Evolutionary conservation across 1,284 basidiomycete species (phyloP).

Genomic region (Moesziomyces parantarcticus): DNA sequence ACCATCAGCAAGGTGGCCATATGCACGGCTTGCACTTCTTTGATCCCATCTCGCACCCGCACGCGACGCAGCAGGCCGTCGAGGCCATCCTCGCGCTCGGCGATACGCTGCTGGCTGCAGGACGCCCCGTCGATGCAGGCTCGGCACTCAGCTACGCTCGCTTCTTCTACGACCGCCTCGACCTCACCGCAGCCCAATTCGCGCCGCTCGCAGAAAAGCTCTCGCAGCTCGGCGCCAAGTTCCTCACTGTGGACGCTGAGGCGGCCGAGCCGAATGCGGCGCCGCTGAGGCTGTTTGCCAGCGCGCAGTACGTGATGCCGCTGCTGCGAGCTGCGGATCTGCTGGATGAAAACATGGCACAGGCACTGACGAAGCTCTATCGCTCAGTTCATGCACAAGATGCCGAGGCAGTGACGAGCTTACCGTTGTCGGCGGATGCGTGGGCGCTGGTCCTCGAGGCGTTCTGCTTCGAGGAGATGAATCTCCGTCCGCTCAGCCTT

Average conservation of each 20-base stretch:
- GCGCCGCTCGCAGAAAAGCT: slow-evolving; percentile 9
- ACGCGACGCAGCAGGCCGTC: slow-evolving; percentile 10
- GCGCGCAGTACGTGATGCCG: slow-evolving; percentile 40
- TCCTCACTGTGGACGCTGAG: slow-evolving; percentile 21
- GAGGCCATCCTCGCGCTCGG: slow-evolving; percentile 19
- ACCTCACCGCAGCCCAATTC: slow-evolving; percentile 11
- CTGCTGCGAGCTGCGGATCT: slow-evolving; percentile 28
- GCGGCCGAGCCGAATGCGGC: slow-evolving; percentile 6
- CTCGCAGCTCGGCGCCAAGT: slow-evolving; percentile 14
- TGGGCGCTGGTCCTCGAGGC: slow-evolving; percentile 44
- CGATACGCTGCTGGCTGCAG: slow-evolving; percentile 20
- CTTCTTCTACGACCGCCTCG: slow-evolving; percentile 20
- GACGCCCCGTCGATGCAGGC: slow-evolving; percentile 38
- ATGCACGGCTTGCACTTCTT: slow-evolving; percentile 2
- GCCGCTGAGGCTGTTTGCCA: slow-evolving; percentile 31
- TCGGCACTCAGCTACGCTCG: slow-evolving; percentile 34
- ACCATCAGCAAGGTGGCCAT: no score
- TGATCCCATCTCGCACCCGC: background rate
- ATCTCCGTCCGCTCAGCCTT: slow-evolving; percentile 35
- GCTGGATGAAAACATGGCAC: slow-evolving; percentile 43
- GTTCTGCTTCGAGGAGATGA: slow-evolving; percentile 47
- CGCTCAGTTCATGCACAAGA: slow-evolving; percentile 25
- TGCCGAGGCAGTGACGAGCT: slow-evolving; percentile 12
- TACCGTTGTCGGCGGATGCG: slow-evolving; percentile 31
- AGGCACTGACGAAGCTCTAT: slow-evolving; percentile 31